Conservation (phyloP, 2,329 filamentous ascomycete genomes). For the Tolypocladium capitatum region DNA sequence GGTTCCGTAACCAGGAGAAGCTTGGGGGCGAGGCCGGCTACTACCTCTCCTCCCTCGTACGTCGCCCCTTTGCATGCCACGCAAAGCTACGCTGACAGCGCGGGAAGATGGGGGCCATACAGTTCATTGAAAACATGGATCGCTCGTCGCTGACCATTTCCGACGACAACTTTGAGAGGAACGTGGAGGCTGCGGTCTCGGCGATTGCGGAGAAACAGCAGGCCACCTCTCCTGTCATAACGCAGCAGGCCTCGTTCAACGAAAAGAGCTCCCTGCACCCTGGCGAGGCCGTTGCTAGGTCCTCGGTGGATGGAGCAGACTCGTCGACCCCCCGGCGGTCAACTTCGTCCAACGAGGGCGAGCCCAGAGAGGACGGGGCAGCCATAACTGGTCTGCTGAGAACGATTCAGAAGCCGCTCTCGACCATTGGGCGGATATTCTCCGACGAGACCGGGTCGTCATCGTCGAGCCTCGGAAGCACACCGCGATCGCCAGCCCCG, state of each 20-base stretch:
- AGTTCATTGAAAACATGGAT: conserved; percentile 94
- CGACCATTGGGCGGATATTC: conserved; percentile 89
- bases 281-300: conserved; percentile 20
- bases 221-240: conserved; percentile 29
- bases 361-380: conserved; percentile 55
- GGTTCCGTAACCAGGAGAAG: conserved; percentile 96
- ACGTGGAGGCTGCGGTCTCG: conserved; percentile 93
- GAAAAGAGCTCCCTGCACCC: conserved; percentile 25
- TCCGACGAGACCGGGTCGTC: conserved; percentile 47
- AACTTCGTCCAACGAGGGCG: conserved; percentile 40
- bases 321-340: conserved; percentile 33
- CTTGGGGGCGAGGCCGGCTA: conserved; percentile 95
- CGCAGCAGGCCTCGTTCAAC: conserved; percentile 25
- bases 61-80: not conserved
- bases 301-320: conserved; percentile 26
- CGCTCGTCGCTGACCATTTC: conserved; percentile 84
- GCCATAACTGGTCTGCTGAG: conserved; percentile 75
- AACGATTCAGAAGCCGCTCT: conserved; percentile 82
- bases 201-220: conserved; percentile 87
- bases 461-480: conserved; percentile 16
- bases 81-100: not conserved
- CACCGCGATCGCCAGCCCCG: conserved; percentile 24
- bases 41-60: conserved; percentile 81
- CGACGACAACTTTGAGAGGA: conserved; percentile 88
- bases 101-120: conserved; percentile 71